Evolutionary conservation across 768 basidiomycete species (phyloP), one percentile per base, ranked within the genome.

Genomic region (Amanita rubescens): DNA sequence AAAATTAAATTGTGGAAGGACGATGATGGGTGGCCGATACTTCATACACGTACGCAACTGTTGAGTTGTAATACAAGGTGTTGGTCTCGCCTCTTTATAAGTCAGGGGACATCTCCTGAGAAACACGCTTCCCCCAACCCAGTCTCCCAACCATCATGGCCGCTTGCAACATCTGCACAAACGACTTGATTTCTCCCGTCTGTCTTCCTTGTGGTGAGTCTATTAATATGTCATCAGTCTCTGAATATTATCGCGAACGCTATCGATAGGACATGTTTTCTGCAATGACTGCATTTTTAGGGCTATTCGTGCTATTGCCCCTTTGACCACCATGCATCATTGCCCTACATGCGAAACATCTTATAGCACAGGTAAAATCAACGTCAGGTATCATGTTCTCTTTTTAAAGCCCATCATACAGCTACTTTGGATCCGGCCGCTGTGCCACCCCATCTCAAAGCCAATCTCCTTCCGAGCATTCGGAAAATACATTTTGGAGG

Each of bases 181-280:
- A 84, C 38, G 62, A 65, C 6, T 63, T 80, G 49, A 77, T 76
- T 30, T 72, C 64, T 27, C 85, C 85, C 1, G 79, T 82, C 3
- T 76, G 76, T 10, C 60, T 84, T 0, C 83, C 84, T 37, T 87
- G 85, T 63, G 84, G 85, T 86, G 59, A 51, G 79, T 62, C 27
- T 41, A 25, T 55, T 25, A 51, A 42, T 12, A 33, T 20, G 52
- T 5, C 34, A 22, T 38, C 37, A 10, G 22, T 32, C 27, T 35
- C 24, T 38, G 38, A 33, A 17, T 37, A 50, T 20, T 15, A 9
- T 49, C 11, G 27, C 14, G 51, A 48, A 43, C 51, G 10, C 27
- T 27, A 38, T 52, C 32, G 38, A 50, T 33, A 71, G 85, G 85
- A 12, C 84, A 87, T 59, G 69, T 86, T 37, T 85, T 84, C 62